Evolutionary conservation across 495 filamentous ascomycete species (phyloP).

Genomic region (Parachaetomium inaequale): DNA sequence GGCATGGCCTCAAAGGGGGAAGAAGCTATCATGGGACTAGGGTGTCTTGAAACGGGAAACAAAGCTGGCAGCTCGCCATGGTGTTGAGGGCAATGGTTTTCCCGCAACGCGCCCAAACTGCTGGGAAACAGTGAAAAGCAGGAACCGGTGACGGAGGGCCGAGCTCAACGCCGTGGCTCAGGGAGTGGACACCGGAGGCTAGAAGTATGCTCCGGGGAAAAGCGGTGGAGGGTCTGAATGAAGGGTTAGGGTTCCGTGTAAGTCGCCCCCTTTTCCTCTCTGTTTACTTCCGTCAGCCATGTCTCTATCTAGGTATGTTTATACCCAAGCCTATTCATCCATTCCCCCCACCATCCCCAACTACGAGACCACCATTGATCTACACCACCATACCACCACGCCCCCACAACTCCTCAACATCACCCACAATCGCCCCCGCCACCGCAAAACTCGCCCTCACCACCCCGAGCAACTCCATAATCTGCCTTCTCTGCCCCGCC

Average conservation of each 20-base stretch:
- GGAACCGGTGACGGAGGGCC: no score
- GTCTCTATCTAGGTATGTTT: no score
- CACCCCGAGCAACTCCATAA: not conserved
- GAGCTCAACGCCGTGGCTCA: no score
- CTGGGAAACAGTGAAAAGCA: no score
- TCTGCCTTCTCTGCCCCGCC: not conserved
- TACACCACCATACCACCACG: not conserved
- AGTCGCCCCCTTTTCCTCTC: not conserved
- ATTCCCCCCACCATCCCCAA: no score
- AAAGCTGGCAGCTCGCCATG: not conserved
- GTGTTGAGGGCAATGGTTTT: constrained; percentile 12
- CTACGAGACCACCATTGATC: no score
- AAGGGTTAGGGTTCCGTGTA: not conserved
- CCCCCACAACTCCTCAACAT: not conserved
- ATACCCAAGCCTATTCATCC: no score
- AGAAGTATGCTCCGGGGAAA: not conserved
- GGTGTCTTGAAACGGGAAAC: not conserved
- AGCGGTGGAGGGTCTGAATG: not conserved
- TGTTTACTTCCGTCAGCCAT: no score
- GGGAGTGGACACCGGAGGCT: not conserved
- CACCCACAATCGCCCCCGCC: not conserved
- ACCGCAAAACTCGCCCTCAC: not conserved
- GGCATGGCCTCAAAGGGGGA: not conserved
- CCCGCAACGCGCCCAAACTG: not conserved
- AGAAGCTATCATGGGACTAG: not conserved